Base-by-base conservation (phyloP, 768 basidiomycete species). In the Termitomyces sp. region DNA sequence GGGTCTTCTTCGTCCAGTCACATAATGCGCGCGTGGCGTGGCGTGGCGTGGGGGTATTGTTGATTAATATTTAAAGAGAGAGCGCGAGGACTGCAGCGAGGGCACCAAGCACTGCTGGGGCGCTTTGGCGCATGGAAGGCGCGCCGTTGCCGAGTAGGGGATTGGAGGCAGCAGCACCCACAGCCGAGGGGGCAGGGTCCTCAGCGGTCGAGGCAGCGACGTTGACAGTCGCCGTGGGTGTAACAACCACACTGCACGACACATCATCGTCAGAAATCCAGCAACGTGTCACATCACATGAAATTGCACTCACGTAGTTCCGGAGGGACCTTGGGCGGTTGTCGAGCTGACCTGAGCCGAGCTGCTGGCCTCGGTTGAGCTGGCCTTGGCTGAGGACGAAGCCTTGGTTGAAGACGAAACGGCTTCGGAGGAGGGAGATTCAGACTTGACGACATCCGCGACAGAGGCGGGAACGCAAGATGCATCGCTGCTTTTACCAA, bases 111-210 rank as follows among this genome's bases (percentile, higher is more conserved):
- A 79, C 65, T 63, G 75, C 61, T 58, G 79, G 75, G 38, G 69
- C 62, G 67, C 69, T 75, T 63, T 73, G 75, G 64, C 69, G 75
- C 33, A 66, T 61, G 17, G 71, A 63, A 43, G 67, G 55, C 38
- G 73, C 74, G 50, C 70, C 70, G 54, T 68, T 71, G 51, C 59
- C 56, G 59, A 74, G 21, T 42, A 65, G 63, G 21, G 71, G 71
- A 59, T 73, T 70, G 50, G 65, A 66, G n/a, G 73, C 77, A 15
- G 76, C 75, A 54, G 79, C 80, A 37, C 79, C 68, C 45, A 78
- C 73, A 8, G 60, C 61, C 14, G 63, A 58, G 17, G 59, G 58
- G n/a, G 47, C 1, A 23, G 45, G 50, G n/a, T 30, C 45, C 26
- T 46, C 56, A 14, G n/a, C 46, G 28, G 28, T 58, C 43, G 63